phyloP scores from a whole-genome alignment of 495 filamentous ascomycete species.

The Margaritispora aquatica region DNA sequence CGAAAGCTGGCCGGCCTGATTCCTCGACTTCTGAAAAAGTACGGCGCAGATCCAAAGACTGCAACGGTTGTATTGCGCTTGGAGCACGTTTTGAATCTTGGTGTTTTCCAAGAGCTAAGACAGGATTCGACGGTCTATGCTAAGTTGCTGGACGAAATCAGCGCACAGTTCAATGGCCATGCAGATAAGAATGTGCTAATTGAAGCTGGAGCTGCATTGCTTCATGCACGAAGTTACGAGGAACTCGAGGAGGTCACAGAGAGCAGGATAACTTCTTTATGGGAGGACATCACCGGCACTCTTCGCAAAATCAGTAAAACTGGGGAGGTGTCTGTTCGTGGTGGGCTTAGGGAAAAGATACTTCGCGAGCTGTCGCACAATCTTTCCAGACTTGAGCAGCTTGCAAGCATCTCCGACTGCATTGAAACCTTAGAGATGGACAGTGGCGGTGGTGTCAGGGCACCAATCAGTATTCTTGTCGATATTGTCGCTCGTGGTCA shows the following conservation, averaged over 20 bases:
- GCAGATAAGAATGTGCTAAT: slow-evolving; percentile 78
- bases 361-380: slow-evolving; percentile 70
- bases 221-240: slow-evolving; percentile 80
- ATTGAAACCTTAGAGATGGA: slow-evolving; percentile 58
- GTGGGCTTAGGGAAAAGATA: slow-evolving; percentile 50
- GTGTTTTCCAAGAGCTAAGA: slow-evolving; percentile 82
- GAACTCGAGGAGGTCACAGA: slow-evolving; percentile 82
- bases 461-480: slow-evolving; percentile 62
- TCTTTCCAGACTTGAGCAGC: slow-evolving; percentile 75
- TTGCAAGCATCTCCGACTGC: slow-evolving; percentile 74
- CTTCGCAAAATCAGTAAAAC: slow-evolving; percentile 61
- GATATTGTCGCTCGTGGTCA: slow-evolving; percentile 60
- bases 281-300: slow-evolving; percentile 73
- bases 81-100: slow-evolving; percentile 81
- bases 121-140: slow-evolving; percentile 78
- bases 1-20: slow-evolving; percentile 69
- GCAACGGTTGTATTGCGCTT: slow-evolving; percentile 79
- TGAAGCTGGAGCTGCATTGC: slow-evolving; percentile 73
- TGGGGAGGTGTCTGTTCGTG: slow-evolving; percentile 51
- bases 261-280: slow-evolving; percentile 69
- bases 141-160: slow-evolving; percentile 84
- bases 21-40: slow-evolving; percentile 84
- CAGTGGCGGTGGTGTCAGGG: slow-evolving; percentile 4
- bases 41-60: slow-evolving; percentile 78
- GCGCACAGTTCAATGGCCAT: slow-evolving; percentile 87